phyloP scores from a whole-genome alignment of 2,329 filamentous ascomycete species.

The Fusarium metavorans region DNA sequence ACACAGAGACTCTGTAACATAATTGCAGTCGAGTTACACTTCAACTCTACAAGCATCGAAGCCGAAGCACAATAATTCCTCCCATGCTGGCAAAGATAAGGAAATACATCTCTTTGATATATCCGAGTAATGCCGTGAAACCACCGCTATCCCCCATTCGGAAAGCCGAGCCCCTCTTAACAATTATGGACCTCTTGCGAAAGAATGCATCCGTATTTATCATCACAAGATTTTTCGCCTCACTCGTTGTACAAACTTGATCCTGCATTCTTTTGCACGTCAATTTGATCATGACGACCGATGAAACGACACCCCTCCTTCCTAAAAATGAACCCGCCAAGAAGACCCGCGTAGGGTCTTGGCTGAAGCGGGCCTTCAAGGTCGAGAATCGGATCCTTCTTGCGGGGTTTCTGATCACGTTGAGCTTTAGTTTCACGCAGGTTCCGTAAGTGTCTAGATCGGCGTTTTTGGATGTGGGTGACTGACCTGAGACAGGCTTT shows the following conservation, averaged over 20 bases:
- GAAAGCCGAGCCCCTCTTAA: slow-evolving; percentile 22
- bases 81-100: not conserved
- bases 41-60: not conserved
- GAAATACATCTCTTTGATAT: not conserved
- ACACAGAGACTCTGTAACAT: not conserved
- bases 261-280: slow-evolving; percentile 6
- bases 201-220: slow-evolving; percentile 30
- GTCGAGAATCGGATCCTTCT: slow-evolving; percentile 64
- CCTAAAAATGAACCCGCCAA: slow-evolving; percentile 19
- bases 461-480: not conserved
- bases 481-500: slow-evolving; percentile 49
- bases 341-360: slow-evolving; percentile 12
- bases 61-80: not conserved
- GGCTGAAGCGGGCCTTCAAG: slow-evolving; percentile 36
- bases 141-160: slow-evolving; percentile 14
- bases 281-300: slow-evolving; percentile 24
- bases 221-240: slow-evolving; percentile 19
- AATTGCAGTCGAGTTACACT: no score
- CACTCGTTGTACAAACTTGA: not conserved
- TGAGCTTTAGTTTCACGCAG: slow-evolving; percentile 63
- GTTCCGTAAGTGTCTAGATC: slow-evolving; percentile 55
- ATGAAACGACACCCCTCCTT: slow-evolving; percentile 42
- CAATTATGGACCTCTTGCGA: slow-evolving; percentile 18
- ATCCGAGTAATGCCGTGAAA: slow-evolving; percentile 25
- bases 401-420: slow-evolving; percentile 70